Evolutionary conservation across 371 early-diverging fungal species (phyloP), one percentile per base, ranked within the genome.

Genomic region (Saksenaea oblongispora): DNA sequence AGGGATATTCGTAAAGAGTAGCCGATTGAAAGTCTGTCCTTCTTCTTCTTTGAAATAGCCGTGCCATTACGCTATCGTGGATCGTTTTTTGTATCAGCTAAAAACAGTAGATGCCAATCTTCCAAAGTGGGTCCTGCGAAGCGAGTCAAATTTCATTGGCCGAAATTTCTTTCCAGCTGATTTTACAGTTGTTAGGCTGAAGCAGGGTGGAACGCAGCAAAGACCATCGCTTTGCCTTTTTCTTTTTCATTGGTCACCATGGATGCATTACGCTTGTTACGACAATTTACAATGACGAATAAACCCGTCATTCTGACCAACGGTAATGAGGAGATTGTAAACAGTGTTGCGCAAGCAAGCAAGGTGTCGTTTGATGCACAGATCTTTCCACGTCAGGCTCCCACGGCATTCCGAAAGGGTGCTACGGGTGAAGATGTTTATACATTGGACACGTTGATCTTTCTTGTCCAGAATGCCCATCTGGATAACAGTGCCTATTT

Each of bases 401-500:
- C 84, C 1, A 90, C 91, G 15, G 79, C 79, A 47, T 86, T 86
- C 67, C 76, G 75, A 62, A 87, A 87, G 58, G 69, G 64, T 27
- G 70, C 60, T 11, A 69, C 75, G 56, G 80, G 83, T 39, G 75
- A 78, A 27, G 90, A 89, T 61, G 82, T 77, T 1, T 94, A 94
- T 72, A 76, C 84, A 5, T 78, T 93, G n/a, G 89, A 86, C 34
- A 85, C 95, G 0, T 75, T 95, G n/a, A 74, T 93, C 56, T 91
- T 88, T 71, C 84, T 93, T 15, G 75, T 88, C 7, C 84, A 84
- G 65, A 84, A 89, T 63, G 76, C 82, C 0, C 72, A 83, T 58
- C 75, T 86, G 53, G 89, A 87, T 59, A 91, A 91, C 35, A 79
- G 90, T 61, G 84, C 84, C 54, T 94, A 93, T 66, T 82, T 93